These are phyloP conservation scores for Coemansia sp. DNA, from an alignment of 192 early-diverging fungal species.

Conservation along the genomic window DNA sequence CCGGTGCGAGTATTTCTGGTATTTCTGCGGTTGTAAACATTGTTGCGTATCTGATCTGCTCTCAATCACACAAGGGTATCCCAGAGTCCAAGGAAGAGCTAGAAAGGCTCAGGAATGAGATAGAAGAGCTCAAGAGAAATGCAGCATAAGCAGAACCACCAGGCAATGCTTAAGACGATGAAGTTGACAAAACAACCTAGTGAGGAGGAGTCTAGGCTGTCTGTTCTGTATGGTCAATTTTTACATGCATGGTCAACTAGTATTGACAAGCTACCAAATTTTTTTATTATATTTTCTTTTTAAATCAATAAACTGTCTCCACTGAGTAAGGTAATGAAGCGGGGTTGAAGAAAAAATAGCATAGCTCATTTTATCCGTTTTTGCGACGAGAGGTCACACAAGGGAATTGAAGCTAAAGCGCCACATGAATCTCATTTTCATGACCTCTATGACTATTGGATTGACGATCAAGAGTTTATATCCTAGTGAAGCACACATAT, in stretches of 20 bases:
- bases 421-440: too few species aligned
- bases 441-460: too few species aligned
- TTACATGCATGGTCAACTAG: too few species aligned
- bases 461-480: too few species aligned
- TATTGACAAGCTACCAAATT: background rate
- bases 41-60: background rate
- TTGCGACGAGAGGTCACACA: background rate
- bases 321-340: background rate
- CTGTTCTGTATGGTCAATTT: background rate
- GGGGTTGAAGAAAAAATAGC: background rate
- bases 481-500: too few species aligned
- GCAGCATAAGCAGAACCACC: too few species aligned
- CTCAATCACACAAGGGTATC: background rate
- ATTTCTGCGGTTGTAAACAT: background rate
- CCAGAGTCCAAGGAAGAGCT: background rate
- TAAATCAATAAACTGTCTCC: background rate
- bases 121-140: background rate
- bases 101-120: background rate
- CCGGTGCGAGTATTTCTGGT: background rate
- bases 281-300: background rate
- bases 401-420: too few species aligned
- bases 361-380: background rate
- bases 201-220: background rate
- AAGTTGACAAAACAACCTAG: background rate
- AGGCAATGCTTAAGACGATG: too few species aligned